Base-by-base conservation (phyloP, 306 rosid species). In the Sindora glabra region DNA sequence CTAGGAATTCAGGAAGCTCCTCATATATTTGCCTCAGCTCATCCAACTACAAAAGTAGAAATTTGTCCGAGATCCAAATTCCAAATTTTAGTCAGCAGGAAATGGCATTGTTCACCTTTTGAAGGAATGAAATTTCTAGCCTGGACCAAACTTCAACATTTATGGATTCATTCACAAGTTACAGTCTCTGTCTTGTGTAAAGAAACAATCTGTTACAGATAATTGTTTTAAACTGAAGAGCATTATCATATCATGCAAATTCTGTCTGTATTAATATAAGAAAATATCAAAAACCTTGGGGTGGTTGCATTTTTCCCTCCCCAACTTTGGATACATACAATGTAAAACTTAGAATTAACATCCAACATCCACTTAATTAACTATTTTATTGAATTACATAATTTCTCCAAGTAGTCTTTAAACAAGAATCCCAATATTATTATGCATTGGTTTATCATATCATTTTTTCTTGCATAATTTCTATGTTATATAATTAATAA, bases 11-110 rank as follows among this genome's bases (percentile, higher is more conserved):
- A 11, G 98, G 98, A 77, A 92, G 74, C 77, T 83, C 89, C 79
- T 92, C 98, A 2, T 86, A 92, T 77, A 92, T 88, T 71, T 86
- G 89, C 85, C 98, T 88, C 79, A 92, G 85, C 73, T 92, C 98
- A 65, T 92, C 98, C 84, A 92, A 86, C 98, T 91, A 62, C 49
- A 59, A 16, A 26, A 65, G 18, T 56, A 65, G 42, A 63, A 60
- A 70, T 23, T 55, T 73, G 59, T 72, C 60, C 64, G 14, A 40
- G 47, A 38, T 61, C 21, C 27, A 67, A 38, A 26, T 70, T n/a
- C 39, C 62, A 58, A 25, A 39, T 30, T 30, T 45, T 22, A 54
- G 47, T 10, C 38, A 56, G 39, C 19, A 24, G 41, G 53, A 56
- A 61, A 76, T n/a, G 55, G 60, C 18, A 8, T 53, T 64, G 16